Evolutionary conservation across 2,329 filamentous ascomycete species (phyloP).

Genomic region (Ophiostoma perfectum): DNA sequence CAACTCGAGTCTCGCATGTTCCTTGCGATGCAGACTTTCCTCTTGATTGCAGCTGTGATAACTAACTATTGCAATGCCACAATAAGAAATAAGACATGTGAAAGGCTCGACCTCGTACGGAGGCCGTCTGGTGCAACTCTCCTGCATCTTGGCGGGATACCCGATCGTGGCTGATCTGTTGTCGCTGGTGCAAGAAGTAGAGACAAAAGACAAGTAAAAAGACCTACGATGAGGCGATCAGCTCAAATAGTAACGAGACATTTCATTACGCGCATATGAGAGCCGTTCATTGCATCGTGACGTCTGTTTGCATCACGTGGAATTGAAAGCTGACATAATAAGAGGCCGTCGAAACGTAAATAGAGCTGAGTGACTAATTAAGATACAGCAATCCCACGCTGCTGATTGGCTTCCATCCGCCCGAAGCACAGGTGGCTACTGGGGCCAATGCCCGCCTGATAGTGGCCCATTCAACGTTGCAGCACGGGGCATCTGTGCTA

Average conservation of each 20-base stretch:
- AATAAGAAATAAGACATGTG: too few species aligned
- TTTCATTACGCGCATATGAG: not conserved
- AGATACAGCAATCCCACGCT: not conserved
- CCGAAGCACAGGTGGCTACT: slow-evolving; percentile 5
- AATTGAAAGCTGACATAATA: not conserved
- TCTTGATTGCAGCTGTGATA: too few species aligned
- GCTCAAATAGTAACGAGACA: not conserved
- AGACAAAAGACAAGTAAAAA: not conserved
- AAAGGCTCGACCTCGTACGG: too few species aligned
- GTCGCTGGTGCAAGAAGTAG: not conserved
- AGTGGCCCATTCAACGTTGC: too few species aligned
- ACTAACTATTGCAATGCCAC: too few species aligned
- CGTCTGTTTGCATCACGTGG: not conserved
- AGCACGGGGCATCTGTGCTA: too few species aligned
- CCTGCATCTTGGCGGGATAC: slow-evolving; percentile 7
- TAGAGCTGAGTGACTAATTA: too few species aligned
- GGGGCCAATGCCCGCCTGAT: too few species aligned
- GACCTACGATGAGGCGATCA: too few species aligned
- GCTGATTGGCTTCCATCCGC: slow-evolving; percentile 3
- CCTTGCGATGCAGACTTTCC: too few species aligned
- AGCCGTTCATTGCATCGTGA: not conserved
- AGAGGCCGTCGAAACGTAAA: not conserved
- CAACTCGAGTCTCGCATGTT: too few species aligned
- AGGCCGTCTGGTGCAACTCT: not conserved
- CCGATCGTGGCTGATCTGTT: not conserved